These are phyloP conservation scores for Brassica napus DNA, from an alignment of 345 rosid genomes.

Conservation along the genomic window Da-Ae NC_063451.1:28845501-28846000, in stretches of 20 bases:
- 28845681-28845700: slow-evolving; percentile 10
- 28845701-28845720: slow-evolving; percentile 19
- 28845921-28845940: neutral
- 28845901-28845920: neutral
- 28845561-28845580: slow-evolving; percentile 1
- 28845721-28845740: slow-evolving; percentile 58
- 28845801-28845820: slow-evolving; percentile 91
- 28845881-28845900: neutral
- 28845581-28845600: slow-evolving; percentile 13
- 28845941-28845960: slow-evolving; percentile 64
- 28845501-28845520: slow-evolving; percentile 1
- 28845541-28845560: neutral
- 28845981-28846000: slow-evolving; percentile 92
- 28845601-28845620: neutral
- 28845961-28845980: slow-evolving; percentile 93
- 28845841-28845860: slow-evolving; percentile 93
- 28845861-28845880: slow-evolving; percentile 52
- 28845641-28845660: slow-evolving; percentile 10
- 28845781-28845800: slow-evolving; percentile 91
- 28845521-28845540: neutral
- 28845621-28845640: neutral
- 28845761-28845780: slow-evolving; percentile 93
- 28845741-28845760: slow-evolving; percentile 87
- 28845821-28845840: slow-evolving; percentile 84
- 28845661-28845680: neutral